Evolutionary conservation across 768 basidiomycete genomes (phyloP), one percentile per base, ranked within the genome.

Genomic region (Lentinula sp.): DNA sequence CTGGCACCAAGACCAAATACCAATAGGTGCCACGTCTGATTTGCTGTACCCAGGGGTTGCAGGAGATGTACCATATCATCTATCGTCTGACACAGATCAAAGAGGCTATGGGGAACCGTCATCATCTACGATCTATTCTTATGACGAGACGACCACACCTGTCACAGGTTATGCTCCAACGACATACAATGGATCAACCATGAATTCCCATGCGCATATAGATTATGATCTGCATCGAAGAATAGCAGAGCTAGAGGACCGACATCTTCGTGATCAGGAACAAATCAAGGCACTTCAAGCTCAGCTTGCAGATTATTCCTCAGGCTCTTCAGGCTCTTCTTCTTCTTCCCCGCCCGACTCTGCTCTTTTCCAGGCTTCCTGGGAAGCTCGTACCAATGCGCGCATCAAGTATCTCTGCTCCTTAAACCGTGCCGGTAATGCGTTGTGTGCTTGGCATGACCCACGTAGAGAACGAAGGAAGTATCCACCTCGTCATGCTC

Each of bases 371-470:
- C 79, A 84, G 50, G 73, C 77, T 32, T 78, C 83, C 2, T 93
- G 91, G 91, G 81, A 80, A 52, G 76, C 79, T 8, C 87, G 91
- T 61, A 93, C 89, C 0, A 86, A 89, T 21, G 83, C 87, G 5
- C 88, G 92, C 40, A 75, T 78, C 64, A 83, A 83, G 59, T 77
- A 84, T 48, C 88, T 86, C 73, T 94, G 91, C 70, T 88, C 91
- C 3, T 77, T 90, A 34, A 93, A 94, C 72, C 84, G 92, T 55
- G 91, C 91, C 0, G 92, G 92, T 35, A 94, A 94, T 65, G 91
- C 91, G 1, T 81, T 93, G 39, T 93, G 91, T 70, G 87, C 92
- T 3, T 94, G 91, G 91, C 91, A 94, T 67, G 92, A 94, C 71
- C 91, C 91, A 2, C 80, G 91, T 50, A 84, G 91, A 32, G 91